These are phyloP conservation scores for Parietaria judaica DNA, from an alignment of 306 rosid genomes.

Conservation along the genomic window DNA sequence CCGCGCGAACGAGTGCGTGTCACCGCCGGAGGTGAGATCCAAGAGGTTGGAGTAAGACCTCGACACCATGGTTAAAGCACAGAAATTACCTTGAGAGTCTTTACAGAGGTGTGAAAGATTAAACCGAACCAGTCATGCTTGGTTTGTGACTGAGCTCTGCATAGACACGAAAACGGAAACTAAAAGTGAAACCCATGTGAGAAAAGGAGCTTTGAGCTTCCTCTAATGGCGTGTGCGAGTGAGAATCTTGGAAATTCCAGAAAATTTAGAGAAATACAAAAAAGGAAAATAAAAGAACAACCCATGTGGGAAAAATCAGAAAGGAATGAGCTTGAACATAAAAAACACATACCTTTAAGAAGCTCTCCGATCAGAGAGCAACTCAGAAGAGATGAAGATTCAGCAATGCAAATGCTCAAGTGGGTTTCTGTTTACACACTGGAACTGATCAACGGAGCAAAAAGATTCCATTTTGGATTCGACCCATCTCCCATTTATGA, in stretches of 20 bases:
- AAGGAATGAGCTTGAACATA: not conserved
- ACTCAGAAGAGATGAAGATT: slow-evolving; percentile 15
- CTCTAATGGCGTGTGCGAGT: too few relatives aligned
- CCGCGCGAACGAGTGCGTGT: slow-evolving; percentile 46
- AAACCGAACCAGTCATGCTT: slow-evolving; percentile 10
- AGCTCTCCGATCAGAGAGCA: slow-evolving; percentile 12
- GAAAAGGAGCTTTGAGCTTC: not conserved
- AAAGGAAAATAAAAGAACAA: not conserved
- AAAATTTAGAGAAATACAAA: not conserved
- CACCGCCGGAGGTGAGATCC: slow-evolving; percentile 77
- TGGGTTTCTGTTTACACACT: slow-evolving; percentile 12
- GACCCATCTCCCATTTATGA: slow-evolving; percentile 13
- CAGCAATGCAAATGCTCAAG: slow-evolving; percentile 8
- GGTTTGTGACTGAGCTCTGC: slow-evolving; percentile 16
- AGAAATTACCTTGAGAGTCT: not conserved
- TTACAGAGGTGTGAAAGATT: not conserved
- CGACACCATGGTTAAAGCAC: slow-evolving; percentile 72
- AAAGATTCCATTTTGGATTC: slow-evolving; percentile 20
- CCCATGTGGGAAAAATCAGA: not conserved
- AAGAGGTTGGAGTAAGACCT: slow-evolving; percentile 83
- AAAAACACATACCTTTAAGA: slow-evolving; percentile 13
- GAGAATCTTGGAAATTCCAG: not conserved
- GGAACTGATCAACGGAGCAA: slow-evolving; percentile 22
- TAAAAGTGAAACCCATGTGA: not conserved
- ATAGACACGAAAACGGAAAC: not conserved